These are phyloP conservation scores for Suillus tomentosus DNA, from an alignment of 768 basidiomycete genomes.

Conservation along the genomic window DNA sequence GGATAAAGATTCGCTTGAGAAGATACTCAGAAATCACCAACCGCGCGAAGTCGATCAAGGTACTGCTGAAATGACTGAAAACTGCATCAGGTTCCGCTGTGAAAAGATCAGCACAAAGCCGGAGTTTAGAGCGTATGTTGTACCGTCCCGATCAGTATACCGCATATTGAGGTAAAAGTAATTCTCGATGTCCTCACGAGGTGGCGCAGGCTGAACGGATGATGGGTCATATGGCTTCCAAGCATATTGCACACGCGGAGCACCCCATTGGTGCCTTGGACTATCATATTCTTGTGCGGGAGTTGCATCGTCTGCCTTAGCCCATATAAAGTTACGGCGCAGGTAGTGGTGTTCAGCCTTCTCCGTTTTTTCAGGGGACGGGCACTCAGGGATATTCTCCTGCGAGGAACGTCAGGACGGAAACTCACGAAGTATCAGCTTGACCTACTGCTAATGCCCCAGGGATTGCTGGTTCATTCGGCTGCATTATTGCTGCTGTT, in stretches of 20 bases:
- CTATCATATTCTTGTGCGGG: background rate
- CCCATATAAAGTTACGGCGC: conserved; percentile 12
- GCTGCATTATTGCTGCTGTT: conserved; percentile 1
- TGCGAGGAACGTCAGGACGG: background rate
- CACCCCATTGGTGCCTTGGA: background rate
- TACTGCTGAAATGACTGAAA: conserved; percentile 21
- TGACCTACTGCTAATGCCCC: conserved; percentile 3
- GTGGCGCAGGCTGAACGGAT: conserved; percentile 14
- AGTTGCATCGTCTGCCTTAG: background rate
- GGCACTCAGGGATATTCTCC: background rate
- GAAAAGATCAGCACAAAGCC: background rate
- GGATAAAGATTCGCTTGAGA: background rate
- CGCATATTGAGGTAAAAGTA: conserved; percentile 25
- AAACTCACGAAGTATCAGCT: background rate
- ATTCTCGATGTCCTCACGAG: conserved; percentile 18
- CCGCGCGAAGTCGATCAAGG: conserved; percentile 23
- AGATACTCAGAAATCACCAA: conserved; percentile 5
- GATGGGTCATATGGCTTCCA: conserved; percentile 25
- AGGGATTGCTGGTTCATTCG: conserved; percentile 2
- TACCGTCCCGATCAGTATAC: conserved; percentile 2
- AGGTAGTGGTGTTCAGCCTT: conserved; percentile 12
- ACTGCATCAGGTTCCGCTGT: conserved; percentile 19
- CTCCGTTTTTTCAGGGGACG: conserved; percentile 2
- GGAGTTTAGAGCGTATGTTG: background rate
- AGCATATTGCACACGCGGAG: background rate